Conservation (phyloP, 352 stramenopile genomes). For the Globisporangium solare region DNA sequence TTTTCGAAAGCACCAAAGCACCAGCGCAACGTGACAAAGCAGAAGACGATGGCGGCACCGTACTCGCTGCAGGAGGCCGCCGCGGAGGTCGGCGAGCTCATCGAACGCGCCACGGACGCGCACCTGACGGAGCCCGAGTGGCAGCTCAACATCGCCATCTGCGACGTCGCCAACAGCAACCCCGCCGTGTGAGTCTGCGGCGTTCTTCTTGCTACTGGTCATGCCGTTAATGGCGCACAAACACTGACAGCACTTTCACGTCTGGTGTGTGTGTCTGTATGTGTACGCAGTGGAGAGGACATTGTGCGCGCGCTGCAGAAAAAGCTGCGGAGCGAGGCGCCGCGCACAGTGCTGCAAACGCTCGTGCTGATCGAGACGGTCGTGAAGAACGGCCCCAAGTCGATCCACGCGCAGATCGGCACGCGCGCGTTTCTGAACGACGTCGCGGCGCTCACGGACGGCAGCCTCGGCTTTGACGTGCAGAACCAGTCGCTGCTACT, state of each 20-base stretch:
- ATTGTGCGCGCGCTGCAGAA: constrained; percentile 56
- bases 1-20: neutral
- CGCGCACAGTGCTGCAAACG: constrained; percentile 42
- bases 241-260: too few relatives aligned
- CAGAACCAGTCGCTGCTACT: constrained; percentile 69
- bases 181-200: constrained; percentile 33
- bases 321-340: constrained; percentile 44
- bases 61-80: constrained; percentile 29
- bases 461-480: constrained; percentile 62
- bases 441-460: constrained; percentile 61
- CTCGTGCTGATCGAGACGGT: constrained; percentile 67
- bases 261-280: too few relatives aligned
- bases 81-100: constrained; percentile 36
- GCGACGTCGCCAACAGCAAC: constrained; percentile 58
- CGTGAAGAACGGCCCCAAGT: constrained; percentile 72
- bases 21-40: neutral
- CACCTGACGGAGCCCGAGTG: constrained; percentile 50
- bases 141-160: constrained; percentile 71
- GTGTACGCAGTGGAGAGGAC: constrained; percentile 38
- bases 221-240: too few relatives aligned
- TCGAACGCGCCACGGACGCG: constrained; percentile 55
- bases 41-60: constrained; percentile 20
- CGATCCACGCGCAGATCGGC: constrained; percentile 51
- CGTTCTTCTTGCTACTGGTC: too few relatives aligned
- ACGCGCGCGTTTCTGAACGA: constrained; percentile 62